These are phyloP conservation scores for Plantago elongata DNA, from an alignment of 257 asterid genomes.

Conservation along the genomic window DNA sequence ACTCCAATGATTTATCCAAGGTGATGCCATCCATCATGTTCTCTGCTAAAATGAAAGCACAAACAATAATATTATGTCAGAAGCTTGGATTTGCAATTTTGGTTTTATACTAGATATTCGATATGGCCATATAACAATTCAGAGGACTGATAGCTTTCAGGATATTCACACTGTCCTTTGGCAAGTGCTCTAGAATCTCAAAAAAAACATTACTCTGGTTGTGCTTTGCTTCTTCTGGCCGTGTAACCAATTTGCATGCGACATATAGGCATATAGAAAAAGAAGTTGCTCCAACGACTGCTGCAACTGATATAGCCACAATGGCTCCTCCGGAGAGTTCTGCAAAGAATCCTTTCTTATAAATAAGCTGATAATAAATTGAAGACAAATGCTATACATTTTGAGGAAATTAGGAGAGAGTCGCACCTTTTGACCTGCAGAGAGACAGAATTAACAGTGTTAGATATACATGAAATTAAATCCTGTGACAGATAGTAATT, in stretches of 20 bases:
- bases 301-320: constrained; percentile 64
- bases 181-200: neutral
- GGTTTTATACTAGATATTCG: too few relatives aligned
- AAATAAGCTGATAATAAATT: too few relatives aligned
- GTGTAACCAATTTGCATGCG: constrained; percentile 16
- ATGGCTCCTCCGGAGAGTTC: constrained; percentile 69
- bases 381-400: too few relatives aligned
- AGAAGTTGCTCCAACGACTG: constrained; percentile 30
- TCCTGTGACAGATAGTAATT: too few relatives aligned
- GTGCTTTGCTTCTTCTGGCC: constrained; percentile 21
- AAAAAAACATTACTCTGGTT: constrained; percentile 28
- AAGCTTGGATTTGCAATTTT: too few relatives aligned
- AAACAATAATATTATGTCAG: too few relatives aligned
- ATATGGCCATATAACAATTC: too few relatives aligned
- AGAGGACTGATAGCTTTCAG: too few relatives aligned
- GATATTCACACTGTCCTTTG: too few relatives aligned
- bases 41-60: too few relatives aligned
- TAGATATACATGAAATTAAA: neutral
- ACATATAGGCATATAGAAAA: constrained; percentile 38
- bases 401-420: constrained; percentile 18
- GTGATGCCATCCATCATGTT: constrained; percentile 37
- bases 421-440: constrained; percentile 32
- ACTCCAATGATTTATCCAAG: constrained; percentile 76
- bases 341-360: constrained; percentile 27
- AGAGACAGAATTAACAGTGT: neutral